These are phyloP conservation scores for Begonia masoniana DNA, from an alignment of 306 rosid species.

Conservation along the genomic window DNA sequence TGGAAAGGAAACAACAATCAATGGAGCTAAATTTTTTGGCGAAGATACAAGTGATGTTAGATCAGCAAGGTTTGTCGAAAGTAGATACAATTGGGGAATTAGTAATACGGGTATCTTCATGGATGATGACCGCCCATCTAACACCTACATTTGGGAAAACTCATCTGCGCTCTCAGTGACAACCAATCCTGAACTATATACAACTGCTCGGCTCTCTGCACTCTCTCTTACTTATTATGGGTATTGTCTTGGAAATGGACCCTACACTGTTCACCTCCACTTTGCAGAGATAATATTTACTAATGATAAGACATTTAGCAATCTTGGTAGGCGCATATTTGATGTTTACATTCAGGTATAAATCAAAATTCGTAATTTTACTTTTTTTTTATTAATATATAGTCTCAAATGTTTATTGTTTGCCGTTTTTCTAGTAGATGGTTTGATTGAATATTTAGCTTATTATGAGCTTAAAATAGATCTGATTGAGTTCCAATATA, in stretches of 20 bases:
- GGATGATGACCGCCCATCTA: background rate
- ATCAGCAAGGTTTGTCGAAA: slow-evolving; percentile 10
- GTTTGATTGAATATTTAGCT: background rate
- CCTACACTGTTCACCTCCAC: slow-evolving; percentile 24
- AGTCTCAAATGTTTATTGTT: background rate
- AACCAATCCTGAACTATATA: slow-evolving; percentile 22
- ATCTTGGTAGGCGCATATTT: slow-evolving; percentile 35
- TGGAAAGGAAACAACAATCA: slow-evolving; percentile 13
- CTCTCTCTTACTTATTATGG: slow-evolving; percentile 36
- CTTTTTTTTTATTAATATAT: background rate
- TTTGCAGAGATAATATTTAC: slow-evolving; percentile 28
- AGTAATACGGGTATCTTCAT: slow-evolving; percentile 37
- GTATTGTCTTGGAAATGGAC: slow-evolving; percentile 24
- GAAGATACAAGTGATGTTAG: slow-evolving; percentile 18
- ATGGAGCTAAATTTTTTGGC: slow-evolving; percentile 20
- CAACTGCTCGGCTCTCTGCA: slow-evolving; percentile 55
- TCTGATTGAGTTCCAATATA: background rate
- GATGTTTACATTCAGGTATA: slow-evolving; percentile 30
- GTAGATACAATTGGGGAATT: slow-evolving; percentile 30
- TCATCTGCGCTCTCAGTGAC: slow-evolving; percentile 11
- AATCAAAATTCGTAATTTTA: background rate
- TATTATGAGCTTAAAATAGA: background rate
- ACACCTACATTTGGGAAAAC: slow-evolving; percentile 10
- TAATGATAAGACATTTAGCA: slow-evolving; percentile 8
- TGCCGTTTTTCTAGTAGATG: background rate